phyloP scores from a whole-genome alignment of 2,329 filamentous ascomycete species.

The Fusarium albosuccineum region DNA sequence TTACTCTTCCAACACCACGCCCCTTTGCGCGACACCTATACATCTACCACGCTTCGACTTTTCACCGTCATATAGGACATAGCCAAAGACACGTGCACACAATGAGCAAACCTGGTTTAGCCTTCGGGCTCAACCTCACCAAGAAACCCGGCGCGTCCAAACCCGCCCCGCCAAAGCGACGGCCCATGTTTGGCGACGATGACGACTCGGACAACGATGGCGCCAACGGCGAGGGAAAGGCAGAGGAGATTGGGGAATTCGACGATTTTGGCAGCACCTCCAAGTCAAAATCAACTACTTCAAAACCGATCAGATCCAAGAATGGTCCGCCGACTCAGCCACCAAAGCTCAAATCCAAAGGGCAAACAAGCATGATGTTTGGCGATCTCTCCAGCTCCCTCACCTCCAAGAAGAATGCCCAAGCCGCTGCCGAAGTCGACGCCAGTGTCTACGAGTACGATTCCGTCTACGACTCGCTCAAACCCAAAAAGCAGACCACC shows the following conservation, averaged over 20 bases:
- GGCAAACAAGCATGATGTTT: constrained; percentile 61
- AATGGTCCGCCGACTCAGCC: constrained; percentile 52
- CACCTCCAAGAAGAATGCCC: constrained; percentile 72
- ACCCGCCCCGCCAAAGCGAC: constrained; percentile 63
- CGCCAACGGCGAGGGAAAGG: constrained; percentile 52
- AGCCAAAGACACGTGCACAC: neutral
- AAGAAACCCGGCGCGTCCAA: constrained; percentile 69
- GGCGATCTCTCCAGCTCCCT: constrained; percentile 76
- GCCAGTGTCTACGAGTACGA: constrained; percentile 89
- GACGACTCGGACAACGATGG: constrained; percentile 67
- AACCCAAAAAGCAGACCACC: constrained; percentile 71
- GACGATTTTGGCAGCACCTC: constrained; percentile 58
- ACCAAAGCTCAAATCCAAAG: constrained; percentile 61
- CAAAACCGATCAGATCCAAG: constrained; percentile 53
- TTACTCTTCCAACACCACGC: constrained; percentile 9
- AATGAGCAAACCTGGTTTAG: constrained; percentile 64
- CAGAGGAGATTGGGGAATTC: constrained; percentile 74
- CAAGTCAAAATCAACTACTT: constrained; percentile 36
- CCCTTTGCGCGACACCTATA: neutral
- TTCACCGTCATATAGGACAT: no score
- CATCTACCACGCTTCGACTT: neutral
- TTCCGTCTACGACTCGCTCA: constrained; percentile 81
- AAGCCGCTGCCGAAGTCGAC: constrained; percentile 76
- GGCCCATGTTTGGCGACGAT: constrained; percentile 68
- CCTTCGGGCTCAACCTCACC: constrained; percentile 70